Base-by-base conservation (phyloP, 768 basidiomycete genomes). In the Suillus occidentalis region DNA sequence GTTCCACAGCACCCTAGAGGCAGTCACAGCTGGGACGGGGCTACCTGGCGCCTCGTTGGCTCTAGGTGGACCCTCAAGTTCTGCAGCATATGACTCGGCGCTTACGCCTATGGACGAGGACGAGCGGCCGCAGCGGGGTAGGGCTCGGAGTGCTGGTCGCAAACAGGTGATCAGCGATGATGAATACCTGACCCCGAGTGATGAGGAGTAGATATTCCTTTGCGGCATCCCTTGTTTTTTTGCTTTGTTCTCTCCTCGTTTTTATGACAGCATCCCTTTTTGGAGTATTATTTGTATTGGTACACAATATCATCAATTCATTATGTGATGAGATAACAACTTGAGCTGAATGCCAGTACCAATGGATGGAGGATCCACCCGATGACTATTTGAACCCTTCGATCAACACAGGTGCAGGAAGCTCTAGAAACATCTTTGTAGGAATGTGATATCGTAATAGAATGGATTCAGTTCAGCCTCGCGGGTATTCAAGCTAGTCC, bases 51-150 rank as follows among this genome's bases (percentile, higher is more conserved):
- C 90, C 3, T 84, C 87, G 22, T 73, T 78, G 9, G 74, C 78
- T 1, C 63, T 62, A 16, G 73, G 56, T 28, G 72, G 72, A 62
- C 64, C 73, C 4, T 71, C 74, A 1, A 71, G 74, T 4, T 73
- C 79, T 62, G 77, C 80, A 2, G 78, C 84, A 43, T 84, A 82
- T 12, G 89, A 91, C 37, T 85, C 87, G 42, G 89, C 91, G 12
- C 74, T 91, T 67, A 91, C 89, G 7, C 90, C 90, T 2, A 89
- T 92, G 89, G 91, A 92, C 55, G 91, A 93, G 66, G 91, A 92
- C 65, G 89, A 89, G 55, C 85, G 87, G 52, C 86, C 84, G 36
- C 81, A 81, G 10, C 82, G 85, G 12, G 83, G 82, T 5, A 77
- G 85, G 18, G 84, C 88, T 43, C 78, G 84, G 63, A 89, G 87